Base-by-base conservation (phyloP, 495 filamentous ascomycete species). In the Penicillium bialowiezense region DNA sequence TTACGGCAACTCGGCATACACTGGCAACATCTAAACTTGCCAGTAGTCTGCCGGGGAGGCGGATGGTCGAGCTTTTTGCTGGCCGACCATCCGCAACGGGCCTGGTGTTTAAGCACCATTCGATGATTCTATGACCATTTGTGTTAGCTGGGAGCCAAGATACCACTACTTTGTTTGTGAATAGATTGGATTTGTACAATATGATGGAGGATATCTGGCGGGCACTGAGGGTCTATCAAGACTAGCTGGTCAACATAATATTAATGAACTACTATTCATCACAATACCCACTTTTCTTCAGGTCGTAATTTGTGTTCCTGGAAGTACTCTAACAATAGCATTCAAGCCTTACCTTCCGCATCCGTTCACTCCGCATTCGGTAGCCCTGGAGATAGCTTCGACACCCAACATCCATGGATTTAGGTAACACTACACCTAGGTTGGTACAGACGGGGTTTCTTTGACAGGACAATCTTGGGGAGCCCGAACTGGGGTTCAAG, bases 1-100 rank as follows among this genome's bases (percentile, higher is more conserved):
- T 38, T 72, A 69, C 40, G 68, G 66, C 17, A 68, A 59, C 52
- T 72, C 67, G 12, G 69, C 69, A 12, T 72, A 72, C 40, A 71
- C 65, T 7, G 65, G 62, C 17, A 69, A 68, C 49, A 62, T 62
- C 44, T 72, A 63, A 55, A 5, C 37, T 15, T 32, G 28, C 20
- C 6, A 8, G 18, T 9, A 7, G 37, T 26, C 8, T 26, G 23
- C 23, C 23, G 8, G 4, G 23, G 23, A 26, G 23, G 23, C 23
- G 21, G 31, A 24, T 34, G 7, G 14, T 14, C 14, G 39, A n/a
- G 5, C 18, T 39, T 23, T 21, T 41, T 19, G 21, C 3, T 3
- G 14, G 14, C n/a, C 26, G 14, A 42, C 17, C 15, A 19, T 15
- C 20, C 41, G 19, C 9, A 3, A 18, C 47, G 31, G 29, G 40